Conservation (phyloP, 2,329 filamentous ascomycete genomes). For the Hymenoscyphus infarciens region DNA sequence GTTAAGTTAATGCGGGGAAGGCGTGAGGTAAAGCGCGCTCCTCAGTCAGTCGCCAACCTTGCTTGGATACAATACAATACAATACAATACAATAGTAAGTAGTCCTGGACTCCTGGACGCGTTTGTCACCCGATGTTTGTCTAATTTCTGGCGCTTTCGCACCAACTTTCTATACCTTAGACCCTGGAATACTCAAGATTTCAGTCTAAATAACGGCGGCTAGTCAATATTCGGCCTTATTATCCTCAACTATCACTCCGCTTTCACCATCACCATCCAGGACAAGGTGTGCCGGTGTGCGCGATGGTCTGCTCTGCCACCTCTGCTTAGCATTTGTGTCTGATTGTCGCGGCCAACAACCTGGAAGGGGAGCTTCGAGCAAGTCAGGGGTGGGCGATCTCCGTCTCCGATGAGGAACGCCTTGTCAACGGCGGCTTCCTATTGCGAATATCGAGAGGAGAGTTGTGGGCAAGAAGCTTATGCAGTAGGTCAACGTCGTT, state of each 20-base stretch:
- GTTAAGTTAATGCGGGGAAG: too few species aligned
- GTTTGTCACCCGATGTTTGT: not conserved
- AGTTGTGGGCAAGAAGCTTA: not conserved
- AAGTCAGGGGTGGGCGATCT: conserved; percentile 1
- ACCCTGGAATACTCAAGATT: not conserved
- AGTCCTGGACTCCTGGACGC: too few species aligned
- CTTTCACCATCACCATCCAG: not conserved
- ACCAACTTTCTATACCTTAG: too few species aligned
- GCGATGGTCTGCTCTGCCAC: conserved; percentile 4
- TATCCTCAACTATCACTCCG: not conserved
- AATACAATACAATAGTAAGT: too few species aligned
- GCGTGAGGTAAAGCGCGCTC: too few species aligned
- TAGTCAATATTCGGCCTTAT: not conserved
- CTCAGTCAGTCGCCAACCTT: too few species aligned
- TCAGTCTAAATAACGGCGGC: not conserved
- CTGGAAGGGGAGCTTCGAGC: not conserved
- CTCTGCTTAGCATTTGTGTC: too few species aligned
- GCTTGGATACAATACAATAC: too few species aligned
- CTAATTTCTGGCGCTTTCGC: not conserved
- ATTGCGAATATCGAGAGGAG: not conserved
- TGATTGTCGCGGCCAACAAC: not conserved
- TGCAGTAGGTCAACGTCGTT: not conserved
- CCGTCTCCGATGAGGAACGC: not conserved
- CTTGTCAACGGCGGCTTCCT: not conserved
- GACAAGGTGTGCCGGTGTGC: conserved; percentile 2